These are phyloP conservation scores for Euphorbia corollata DNA, from an alignment of 441 rosid genomes.

Conservation along the genomic window DNA sequence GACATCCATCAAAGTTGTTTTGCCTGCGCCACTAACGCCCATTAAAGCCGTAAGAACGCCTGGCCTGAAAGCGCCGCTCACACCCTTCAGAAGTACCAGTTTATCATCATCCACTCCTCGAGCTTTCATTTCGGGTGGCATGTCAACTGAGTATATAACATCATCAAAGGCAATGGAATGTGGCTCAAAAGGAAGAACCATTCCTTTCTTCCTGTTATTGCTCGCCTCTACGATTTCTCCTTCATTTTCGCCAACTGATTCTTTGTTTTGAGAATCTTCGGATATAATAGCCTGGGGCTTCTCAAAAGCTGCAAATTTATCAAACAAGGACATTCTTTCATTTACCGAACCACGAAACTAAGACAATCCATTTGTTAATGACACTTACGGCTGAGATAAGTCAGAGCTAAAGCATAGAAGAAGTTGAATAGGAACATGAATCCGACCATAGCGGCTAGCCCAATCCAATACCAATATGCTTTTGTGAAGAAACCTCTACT, in stretches of 20 bases:
- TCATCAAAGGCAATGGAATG: conserved; percentile 56
- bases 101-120: conserved; percentile 44
- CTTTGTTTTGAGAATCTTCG: conserved; percentile 34
- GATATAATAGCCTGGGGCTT: conserved; percentile 43
- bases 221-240: conserved; percentile 5
- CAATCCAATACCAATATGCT: conserved; percentile 62
- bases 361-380: not conserved
- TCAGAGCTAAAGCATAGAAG: conserved; percentile 38
- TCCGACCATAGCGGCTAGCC: conserved; percentile 45
- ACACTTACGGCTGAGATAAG: conserved; percentile 48
- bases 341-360: not conserved
- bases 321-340: not conserved
- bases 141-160: conserved; percentile 50
- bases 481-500: conserved; percentile 43
- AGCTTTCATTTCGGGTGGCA: conserved; percentile 60
- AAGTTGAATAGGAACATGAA: conserved; percentile 42
- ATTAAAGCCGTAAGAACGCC: conserved; percentile 79
- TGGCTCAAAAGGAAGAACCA: conserved; percentile 83
- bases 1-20: conserved; percentile 49
- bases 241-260: not conserved
- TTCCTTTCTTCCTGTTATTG: conserved; percentile 47
- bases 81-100: conserved; percentile 52
- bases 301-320: conserved; percentile 47
- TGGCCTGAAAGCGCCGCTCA: conserved; percentile 83
- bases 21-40: conserved; percentile 92